Conservation (phyloP, 2,329 filamentous ascomycete species). For the Aspergillus melleus region DNA sequence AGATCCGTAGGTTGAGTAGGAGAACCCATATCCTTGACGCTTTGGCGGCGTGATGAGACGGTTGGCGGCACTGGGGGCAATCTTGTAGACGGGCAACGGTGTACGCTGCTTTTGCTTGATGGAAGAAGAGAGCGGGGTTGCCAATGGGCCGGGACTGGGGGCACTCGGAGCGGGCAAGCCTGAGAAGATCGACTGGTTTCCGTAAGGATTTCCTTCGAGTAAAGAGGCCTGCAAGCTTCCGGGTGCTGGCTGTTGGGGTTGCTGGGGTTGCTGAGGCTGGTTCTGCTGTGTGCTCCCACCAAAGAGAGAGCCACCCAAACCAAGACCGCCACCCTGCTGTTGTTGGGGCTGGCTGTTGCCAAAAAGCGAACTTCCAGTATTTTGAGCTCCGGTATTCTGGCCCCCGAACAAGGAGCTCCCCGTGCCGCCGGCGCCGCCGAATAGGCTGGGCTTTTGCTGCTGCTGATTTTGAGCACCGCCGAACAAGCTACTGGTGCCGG, state of each 20-base stretch:
- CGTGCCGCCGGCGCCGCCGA: slow-evolving; percentile 46
- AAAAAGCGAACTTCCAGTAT: slow-evolving; percentile 57
- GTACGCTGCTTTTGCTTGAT: slow-evolving; percentile 77
- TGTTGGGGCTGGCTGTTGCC: slow-evolving; percentile 47
- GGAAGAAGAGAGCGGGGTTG: slow-evolving; percentile 77
- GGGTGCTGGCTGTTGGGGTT: slow-evolving; percentile 45
- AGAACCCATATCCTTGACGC: slow-evolving; percentile 80
- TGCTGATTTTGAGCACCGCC: slow-evolving; percentile 49
- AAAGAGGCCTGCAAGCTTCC: slow-evolving; percentile 71
- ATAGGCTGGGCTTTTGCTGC: slow-evolving; percentile 58
- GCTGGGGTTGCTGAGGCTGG: slow-evolving; percentile 52
- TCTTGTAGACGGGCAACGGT: slow-evolving; percentile 81
- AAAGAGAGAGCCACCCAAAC: slow-evolving; percentile 43
- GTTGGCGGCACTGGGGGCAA: slow-evolving; percentile 76
- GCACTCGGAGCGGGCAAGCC: slow-evolving; percentile 63
- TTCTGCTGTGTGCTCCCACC: slow-evolving; percentile 57
- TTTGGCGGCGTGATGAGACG: slow-evolving; percentile 82
- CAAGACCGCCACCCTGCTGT: slow-evolving; percentile 29
- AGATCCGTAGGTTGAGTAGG: slow-evolving; percentile 87
- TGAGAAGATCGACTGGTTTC: slow-evolving; percentile 81
- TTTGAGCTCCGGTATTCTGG: slow-evolving; percentile 25
- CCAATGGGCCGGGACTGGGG: slow-evolving; percentile 80
- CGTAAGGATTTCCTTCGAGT: slow-evolving; percentile 83
- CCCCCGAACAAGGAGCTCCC: slow-evolving; percentile 51
- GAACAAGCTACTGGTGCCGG: slow-evolving; percentile 45